Evolutionary conservation across 768 basidiomycete species (phyloP), one percentile per base, ranked within the genome.

Genomic region (Lepiota brunneoincarnata): DNA sequence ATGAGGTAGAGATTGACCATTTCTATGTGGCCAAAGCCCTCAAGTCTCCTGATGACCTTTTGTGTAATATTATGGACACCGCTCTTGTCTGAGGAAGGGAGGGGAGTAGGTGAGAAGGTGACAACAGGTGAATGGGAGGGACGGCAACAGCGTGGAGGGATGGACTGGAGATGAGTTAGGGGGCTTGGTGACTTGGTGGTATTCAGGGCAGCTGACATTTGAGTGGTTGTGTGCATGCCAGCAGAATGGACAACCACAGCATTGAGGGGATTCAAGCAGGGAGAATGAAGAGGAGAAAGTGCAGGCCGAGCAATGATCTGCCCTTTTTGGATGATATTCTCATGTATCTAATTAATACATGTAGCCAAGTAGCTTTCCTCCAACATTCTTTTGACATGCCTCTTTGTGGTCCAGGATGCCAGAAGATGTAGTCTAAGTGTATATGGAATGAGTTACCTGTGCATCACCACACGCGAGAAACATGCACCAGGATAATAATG

Each of bases 361-460:
- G 70, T 93, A 96, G 58, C 93, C 92, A 48, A 95, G 76, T 58
- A 97, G 81, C 77, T 97, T 97, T 57, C 95, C 95, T 74, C 93
- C 95, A 56, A 97, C 86, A 75, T 96, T 94, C 80, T 98, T 98
- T 67, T 94, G 87, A 76, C 96, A 86, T 41, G 96, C 96, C 80
- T 98, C 96, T 72, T 97, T 93, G 71, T 99, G 97, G 76, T 98
- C 97, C 69, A 98, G 82, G 72, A 98, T 99, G 60, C 97, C 97
- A 15, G 93, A 93, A 17, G 93, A 96, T 46, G 96, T 98, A 61
- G 96, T 99, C 91, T 93, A 55, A 1, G n/a, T n/a, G n/a, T n/a
- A 58, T 48, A 38, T 46, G 39, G 23, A 26, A 36, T 18, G n/a
- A n/a, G n/a, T n/a, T n/a, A n/a, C n/a, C n/a, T n/a, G 31, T 18